Evolutionary conservation across 306 rosid genomes (phyloP).

Genomic region (Cucumis sativus): Cucumber_9930_V3 NC_026659.2:23079501-23080000

Average conservation of each 20-base stretch:
- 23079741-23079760: not conserved
- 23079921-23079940: no score
- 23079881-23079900: no score
- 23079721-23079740: not conserved
- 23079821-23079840: not conserved
- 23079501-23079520: not conserved
- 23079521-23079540: not conserved
- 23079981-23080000: no score
- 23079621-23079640: not conserved
- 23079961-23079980: no score
- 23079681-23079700: not conserved
- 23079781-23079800: not conserved
- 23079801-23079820: not conserved
- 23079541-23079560: not conserved
- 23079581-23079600: not conserved
- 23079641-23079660: not conserved
- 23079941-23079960: no score
- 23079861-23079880: not conserved
- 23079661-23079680: not conserved
- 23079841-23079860: not conserved
- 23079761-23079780: not conserved
- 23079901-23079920: no score
- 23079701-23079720: not conserved
- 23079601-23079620: not conserved
- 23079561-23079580: not conserved